Conservation (phyloP, 1,284 basidiomycete species). For the Xerocomus amazonicus region DNA sequence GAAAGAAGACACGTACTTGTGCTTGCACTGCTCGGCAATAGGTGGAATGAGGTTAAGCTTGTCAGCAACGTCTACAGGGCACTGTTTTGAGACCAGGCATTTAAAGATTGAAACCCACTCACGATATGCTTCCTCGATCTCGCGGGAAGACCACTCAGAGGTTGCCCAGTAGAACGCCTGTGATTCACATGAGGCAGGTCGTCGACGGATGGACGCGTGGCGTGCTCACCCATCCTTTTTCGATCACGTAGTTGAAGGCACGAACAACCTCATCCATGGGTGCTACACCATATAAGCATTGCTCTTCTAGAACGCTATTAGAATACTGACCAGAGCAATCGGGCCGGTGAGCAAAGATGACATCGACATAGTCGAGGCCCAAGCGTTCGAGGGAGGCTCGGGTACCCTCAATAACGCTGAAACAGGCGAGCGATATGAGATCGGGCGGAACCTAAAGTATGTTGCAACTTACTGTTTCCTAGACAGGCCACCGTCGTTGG, state of each 20-base stretch:
- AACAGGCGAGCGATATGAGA: neutral
- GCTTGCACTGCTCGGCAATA: slow-evolving; percentile 57
- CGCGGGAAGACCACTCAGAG: slow-evolving; percentile 56
- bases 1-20: slow-evolving; percentile 33
- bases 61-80: slow-evolving; percentile 44
- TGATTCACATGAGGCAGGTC: neutral
- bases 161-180: slow-evolving; percentile 51
- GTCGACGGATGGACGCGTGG: neutral
- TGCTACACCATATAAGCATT: slow-evolving; percentile 18
- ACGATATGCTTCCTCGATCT: slow-evolving; percentile 52
- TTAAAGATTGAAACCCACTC: slow-evolving; percentile 12
- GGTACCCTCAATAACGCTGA: slow-evolving; percentile 63
- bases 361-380: slow-evolving; percentile 64
- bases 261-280: slow-evolving; percentile 49
- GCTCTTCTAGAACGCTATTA: neutral
- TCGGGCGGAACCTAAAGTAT: neutral
- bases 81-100: neutral
- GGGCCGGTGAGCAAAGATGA: slow-evolving; percentile 56
- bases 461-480: slow-evolving; percentile 56
- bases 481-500: slow-evolving; percentile 55
- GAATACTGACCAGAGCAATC: slow-evolving; percentile 40
- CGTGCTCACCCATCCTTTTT: slow-evolving; percentile 37
- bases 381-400: slow-evolving; percentile 58
- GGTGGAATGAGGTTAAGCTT: slow-evolving; percentile 58
- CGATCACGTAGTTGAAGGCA: slow-evolving; percentile 43